Base-by-base conservation (phyloP, 192 early-diverging fungal species). In the Backusella liffmaniae region DNA sequence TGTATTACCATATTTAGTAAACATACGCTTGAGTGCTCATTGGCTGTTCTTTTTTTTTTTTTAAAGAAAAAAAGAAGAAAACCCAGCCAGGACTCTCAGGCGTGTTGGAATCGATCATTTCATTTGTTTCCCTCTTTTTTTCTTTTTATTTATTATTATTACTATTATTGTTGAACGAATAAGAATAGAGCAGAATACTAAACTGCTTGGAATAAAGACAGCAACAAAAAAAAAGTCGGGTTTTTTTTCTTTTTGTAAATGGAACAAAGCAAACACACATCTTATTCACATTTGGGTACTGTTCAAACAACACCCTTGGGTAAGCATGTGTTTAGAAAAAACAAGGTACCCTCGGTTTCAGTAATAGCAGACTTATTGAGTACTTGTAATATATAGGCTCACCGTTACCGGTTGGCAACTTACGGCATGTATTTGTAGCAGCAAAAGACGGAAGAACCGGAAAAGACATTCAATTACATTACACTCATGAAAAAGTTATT, bases 401-500 rank as follows among this genome's bases (percentile, higher is more conserved):
- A 16, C 44, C 70, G 2, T 34, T 34, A 49, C 70, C 70, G 5
- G 42, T 41, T 29, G 29, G 23, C 26, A 39, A 34, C 42, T 71
- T 49, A 32, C 70, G 70, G 9, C 70, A 71, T 71, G 70, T 71
- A 30, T 23, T 71, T 44, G 90, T 96, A 23, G 85, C 88, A 68
- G 97, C 97, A 8, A 94, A 92, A 78, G 94, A 96, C 72, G 96
- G 95, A 76, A 92, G 87, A 76, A 92, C 93, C 15, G 94, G 93
- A 42, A 92, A 95, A 75, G 90, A 94, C 46, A 87, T 91, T 49
- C 93, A 98, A 75, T 90, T 99, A 23, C 86, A 90, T 13, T 99
- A 97, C 80, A 93, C 94, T 34, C 94, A 97, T 78, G 92, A 91
- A 84, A 96, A 96, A 82, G 92, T 98, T 34, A 91, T 98, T 56